A percentile compares a stretch with the other conserved stretches of the same genome.
Evolutionary conservation across 2,329 filamentous ascomycete genomes (phyloP).

Genomic region (Pyricularia sp.): DNA sequence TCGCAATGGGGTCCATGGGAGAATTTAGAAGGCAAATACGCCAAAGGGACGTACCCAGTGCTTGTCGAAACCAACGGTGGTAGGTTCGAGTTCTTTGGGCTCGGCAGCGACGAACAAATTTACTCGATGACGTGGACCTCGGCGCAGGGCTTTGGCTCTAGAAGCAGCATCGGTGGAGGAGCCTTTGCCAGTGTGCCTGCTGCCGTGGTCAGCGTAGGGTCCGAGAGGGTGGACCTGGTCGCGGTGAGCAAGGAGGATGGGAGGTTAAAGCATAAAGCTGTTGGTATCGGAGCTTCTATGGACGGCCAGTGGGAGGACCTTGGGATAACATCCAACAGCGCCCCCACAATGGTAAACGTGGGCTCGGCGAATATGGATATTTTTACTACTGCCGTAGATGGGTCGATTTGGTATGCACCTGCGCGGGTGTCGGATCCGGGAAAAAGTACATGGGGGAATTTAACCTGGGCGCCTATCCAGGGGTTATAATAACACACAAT

Average conservation of each 20-base stretch:
- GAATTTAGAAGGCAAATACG: not conserved
- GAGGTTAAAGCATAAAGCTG: not conserved
- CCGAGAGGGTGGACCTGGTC: not conserved
- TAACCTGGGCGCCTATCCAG: not conserved
- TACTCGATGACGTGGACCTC: not conserved
- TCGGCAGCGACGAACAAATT: not conserved
- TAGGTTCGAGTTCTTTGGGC: constrained; percentile 1
- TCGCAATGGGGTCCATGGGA: not conserved
- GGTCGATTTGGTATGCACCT: not conserved
- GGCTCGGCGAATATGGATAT: not conserved
- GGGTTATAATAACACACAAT: not conserved
- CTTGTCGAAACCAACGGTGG: not conserved
- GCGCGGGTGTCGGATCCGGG: not conserved
- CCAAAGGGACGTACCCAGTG: constrained; percentile 2
- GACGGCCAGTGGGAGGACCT: constrained; percentile 1
- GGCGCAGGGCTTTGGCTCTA: not conserved
- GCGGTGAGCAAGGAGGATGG: constrained; percentile 4
- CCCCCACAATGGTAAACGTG: not conserved
- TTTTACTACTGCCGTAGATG: not conserved
- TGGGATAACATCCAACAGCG: not conserved
- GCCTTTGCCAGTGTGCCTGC: constrained; percentile 2
- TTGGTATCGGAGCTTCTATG: not conserved
- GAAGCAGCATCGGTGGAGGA: not conserved
- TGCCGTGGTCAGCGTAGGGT: not conserved
- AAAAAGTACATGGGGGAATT: not conserved